Conservation (phyloP, 2,329 filamentous ascomycete species). For the Penicillium digitatum region DNA sequence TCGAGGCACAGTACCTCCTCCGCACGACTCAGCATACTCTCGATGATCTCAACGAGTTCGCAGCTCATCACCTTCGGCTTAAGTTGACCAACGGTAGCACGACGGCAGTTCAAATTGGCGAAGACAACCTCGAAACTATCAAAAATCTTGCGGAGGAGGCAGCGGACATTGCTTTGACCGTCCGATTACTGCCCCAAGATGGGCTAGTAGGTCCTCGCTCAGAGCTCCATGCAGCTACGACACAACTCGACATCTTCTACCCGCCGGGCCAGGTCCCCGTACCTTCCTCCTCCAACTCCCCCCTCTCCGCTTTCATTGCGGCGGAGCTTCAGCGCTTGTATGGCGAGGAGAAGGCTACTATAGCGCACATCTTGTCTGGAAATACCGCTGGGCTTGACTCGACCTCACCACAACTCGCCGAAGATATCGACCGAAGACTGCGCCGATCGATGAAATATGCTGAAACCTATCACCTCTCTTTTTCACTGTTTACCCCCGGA, state of each 20-base stretch:
- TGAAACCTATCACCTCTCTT: conserved; percentile 89
- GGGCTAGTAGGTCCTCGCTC: conserved; percentile 52
- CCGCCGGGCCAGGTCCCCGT: conserved; percentile 64
- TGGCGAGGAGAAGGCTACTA: conserved; percentile 80
- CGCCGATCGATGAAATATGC: conserved; percentile 87
- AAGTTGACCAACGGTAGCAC: conserved; percentile 50
- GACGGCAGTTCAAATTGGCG: conserved; percentile 2
- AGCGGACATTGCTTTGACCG: conserved; percentile 58
- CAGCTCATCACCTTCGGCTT: conserved; percentile 74
- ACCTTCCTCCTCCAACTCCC: conserved; percentile 64
- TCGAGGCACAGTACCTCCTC: conserved; percentile 69
- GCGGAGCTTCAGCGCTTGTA: conserved; percentile 74
- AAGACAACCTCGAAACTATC: conserved; percentile 7
- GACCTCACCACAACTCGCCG: conserved; percentile 47
- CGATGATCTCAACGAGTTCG: conserved; percentile 81
- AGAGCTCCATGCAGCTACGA: conserved; percentile 63
- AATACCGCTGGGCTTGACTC: conserved; percentile 42
- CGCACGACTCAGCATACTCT: conserved; percentile 80
- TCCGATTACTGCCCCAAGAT: conserved; percentile 61
- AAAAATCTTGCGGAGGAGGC: conserved; percentile 18
- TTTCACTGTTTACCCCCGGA: conserved; percentile 85
- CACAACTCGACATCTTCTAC: conserved; percentile 74
- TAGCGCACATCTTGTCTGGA: conserved; percentile 67
- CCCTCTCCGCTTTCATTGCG: conserved; percentile 73
- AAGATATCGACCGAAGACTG: conserved; percentile 63